Conservation (phyloP, 768 basidiomycete species). For the Myochromella boudieri region DNA sequence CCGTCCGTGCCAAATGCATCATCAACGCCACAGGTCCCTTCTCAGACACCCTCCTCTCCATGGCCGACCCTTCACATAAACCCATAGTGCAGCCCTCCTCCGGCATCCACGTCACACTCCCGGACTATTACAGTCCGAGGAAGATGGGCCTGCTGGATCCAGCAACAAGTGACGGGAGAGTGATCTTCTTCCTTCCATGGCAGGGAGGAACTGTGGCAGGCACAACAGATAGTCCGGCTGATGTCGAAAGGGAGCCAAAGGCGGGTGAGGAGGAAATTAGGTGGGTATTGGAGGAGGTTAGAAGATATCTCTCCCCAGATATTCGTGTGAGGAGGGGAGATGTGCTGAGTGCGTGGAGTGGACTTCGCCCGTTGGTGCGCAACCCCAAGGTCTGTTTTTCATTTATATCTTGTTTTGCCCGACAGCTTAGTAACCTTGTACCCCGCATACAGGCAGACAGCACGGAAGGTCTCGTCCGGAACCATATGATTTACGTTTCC, state of each 20-base stretch:
- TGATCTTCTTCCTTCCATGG: constrained; percentile 99
- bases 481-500: constrained; percentile 87
- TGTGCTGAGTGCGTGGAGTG: constrained; percentile 94
- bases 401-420: too few species aligned
- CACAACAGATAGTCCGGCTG: constrained; percentile 85
- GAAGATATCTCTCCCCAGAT: constrained; percentile 85
- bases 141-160: constrained; percentile 97
- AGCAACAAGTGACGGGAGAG: constrained; percentile 91
- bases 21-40: constrained; percentile 98
- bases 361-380: constrained; percentile 85
- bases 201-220: constrained; percentile 97
- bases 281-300: constrained; percentile 94
- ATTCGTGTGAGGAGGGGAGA: constrained; percentile 94
- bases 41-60: constrained; percentile 77
- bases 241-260: constrained; percentile 69
- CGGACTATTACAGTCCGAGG: constrained; percentile 94
- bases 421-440: too few species aligned
- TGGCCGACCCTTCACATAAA: constrained; percentile 75
- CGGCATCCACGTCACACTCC: constrained; percentile 94
- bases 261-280: constrained; percentile 93
- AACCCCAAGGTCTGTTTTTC: constrained; percentile 67
- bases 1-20: constrained; percentile 84
- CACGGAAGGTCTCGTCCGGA: constrained; percentile 89
- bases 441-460: constrained; percentile 47
- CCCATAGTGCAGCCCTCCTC: constrained; percentile 92